These are phyloP conservation scores for Nyssa sinensis DNA, from an alignment of 148 eudicot species.

Conservation along the genomic window DNA sequence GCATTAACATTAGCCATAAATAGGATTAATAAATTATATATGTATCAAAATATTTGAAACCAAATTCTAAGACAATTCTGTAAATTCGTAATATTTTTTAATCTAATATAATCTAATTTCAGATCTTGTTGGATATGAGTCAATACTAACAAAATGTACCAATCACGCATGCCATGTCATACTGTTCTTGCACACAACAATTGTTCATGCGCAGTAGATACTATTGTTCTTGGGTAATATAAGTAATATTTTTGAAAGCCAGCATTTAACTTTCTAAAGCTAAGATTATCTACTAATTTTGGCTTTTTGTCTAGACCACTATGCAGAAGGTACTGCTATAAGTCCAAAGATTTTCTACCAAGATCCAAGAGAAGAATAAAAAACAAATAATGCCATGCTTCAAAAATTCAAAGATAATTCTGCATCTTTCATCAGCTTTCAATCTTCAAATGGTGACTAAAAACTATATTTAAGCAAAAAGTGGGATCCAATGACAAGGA, in stretches of 20 bases:
- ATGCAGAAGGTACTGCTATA: not conserved
- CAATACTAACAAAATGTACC: not conserved
- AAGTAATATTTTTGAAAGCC: not conserved
- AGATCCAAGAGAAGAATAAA: not conserved
- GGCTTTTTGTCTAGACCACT: not conserved
- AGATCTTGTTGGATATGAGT: not conserved
- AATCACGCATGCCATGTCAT: not conserved
- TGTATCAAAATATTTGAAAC: not conserved
- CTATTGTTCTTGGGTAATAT: not conserved
- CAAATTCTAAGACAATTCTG: not conserved
- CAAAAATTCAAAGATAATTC: not conserved
- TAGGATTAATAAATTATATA: not conserved
- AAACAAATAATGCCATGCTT: not conserved
- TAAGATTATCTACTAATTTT: not conserved
- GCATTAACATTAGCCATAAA: constrained; percentile 7
- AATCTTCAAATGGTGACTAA: not conserved
- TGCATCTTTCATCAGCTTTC: not conserved
- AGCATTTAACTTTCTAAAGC: too few relatives aligned
- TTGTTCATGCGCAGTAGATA: not conserved
- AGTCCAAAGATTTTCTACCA: not conserved
- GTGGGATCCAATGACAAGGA: not conserved
- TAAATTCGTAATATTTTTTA: too few relatives aligned
- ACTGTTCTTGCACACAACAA: not conserved
- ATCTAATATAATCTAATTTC: too few relatives aligned
- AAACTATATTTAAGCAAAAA: constrained; percentile 9